phyloP scores from a whole-genome alignment of 1,284 basidiomycete species.

The Schizophyllum commune region DNA sequence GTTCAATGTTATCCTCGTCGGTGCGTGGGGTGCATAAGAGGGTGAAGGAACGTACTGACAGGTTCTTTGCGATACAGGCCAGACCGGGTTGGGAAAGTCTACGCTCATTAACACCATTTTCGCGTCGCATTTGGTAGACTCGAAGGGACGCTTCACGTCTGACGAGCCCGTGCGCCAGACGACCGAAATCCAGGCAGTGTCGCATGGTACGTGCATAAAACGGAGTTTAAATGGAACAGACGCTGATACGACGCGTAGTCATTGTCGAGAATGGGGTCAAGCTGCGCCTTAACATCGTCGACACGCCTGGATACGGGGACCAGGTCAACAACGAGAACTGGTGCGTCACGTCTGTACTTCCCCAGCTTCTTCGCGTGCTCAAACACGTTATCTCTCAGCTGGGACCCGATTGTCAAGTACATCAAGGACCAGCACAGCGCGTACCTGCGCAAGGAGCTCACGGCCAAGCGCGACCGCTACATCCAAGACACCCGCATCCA shows the following conservation, averaged over 20 bases:
- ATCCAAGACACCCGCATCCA: constrained; percentile 98
- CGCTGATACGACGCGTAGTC: constrained; percentile 41
- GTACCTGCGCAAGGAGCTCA: constrained; percentile 97
- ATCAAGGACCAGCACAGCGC: constrained; percentile 99
- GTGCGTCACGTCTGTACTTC: constrained; percentile 35
- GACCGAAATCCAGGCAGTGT: constrained; percentile 93
- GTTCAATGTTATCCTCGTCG: constrained; percentile 96
- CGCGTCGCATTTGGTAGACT: constrained; percentile 95
- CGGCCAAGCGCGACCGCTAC: constrained; percentile 96
- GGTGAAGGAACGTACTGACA: neutral
- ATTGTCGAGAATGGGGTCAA: constrained; percentile 96
- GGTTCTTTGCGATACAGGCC: constrained; percentile 47
- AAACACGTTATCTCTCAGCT: constrained; percentile 42
- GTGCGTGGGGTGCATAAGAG: constrained; percentile 40
- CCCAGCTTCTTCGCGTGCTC: neutral
- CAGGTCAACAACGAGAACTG: constrained; percentile 99
- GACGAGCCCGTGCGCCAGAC: constrained; percentile 89
- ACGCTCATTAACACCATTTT: constrained; percentile 99
- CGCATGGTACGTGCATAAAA: constrained; percentile 66
- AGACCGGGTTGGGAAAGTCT: constrained; percentile 97
- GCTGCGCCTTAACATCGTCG: constrained; percentile 95
- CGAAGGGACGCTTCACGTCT: constrained; percentile 86
- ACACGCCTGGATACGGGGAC: constrained; percentile 98
- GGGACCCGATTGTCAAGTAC: constrained; percentile 98
- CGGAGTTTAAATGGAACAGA: constrained; percentile 1